Base-by-base conservation (phyloP, 441 rosid genomes). In the Gossypium trilobum region DNA sequence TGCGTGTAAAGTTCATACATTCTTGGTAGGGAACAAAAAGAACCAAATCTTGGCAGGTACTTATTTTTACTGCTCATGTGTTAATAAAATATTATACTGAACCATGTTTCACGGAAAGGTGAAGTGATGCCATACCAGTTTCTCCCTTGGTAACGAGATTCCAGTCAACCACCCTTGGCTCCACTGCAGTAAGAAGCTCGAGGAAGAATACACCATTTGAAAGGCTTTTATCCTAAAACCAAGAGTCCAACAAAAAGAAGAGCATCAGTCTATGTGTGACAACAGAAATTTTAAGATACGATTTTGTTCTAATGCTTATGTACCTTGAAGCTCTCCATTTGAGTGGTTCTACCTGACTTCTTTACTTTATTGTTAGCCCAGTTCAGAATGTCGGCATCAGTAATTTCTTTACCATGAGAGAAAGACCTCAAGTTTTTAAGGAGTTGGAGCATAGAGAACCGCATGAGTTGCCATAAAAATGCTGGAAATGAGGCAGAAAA, bases 131-230 rank as follows among this genome's bases (percentile, higher is more conserved):
- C 73, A 55, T 78, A 93, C 97, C 96, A 66, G 79, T 87, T 88
- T 89, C 96, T 67, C 93, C 98, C 55, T 76, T 87, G 5, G 95
- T 90, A 74, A 91, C 95, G 65, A 93, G 95, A 77, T 87, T 81
- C 97, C 97, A 93, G 82, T 93, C 90, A 4, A 93, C 97, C 57
- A 91, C 97, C 86, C 98, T 87, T 61, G 98, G 92, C 82, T 91
- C 97, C 75, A 91, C 97, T 0, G 88, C 82, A 76, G 85, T 83
- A 39, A 93, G 91, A 84, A 93, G 96, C 76, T 93, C 97, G 4
- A 93, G 89, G 83, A 93, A 93, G 86, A 93, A 93, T 58, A 87
- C 70, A 75, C 98, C 98, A 77, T 52, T 85, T 14, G 97, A 85
- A 74, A 91, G 92, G 67, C 59, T 89, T 82, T 87, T 93, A 83